Base-by-base conservation (phyloP, 163 green algal genomes). In the Scenedesmus sp. region DNA sequence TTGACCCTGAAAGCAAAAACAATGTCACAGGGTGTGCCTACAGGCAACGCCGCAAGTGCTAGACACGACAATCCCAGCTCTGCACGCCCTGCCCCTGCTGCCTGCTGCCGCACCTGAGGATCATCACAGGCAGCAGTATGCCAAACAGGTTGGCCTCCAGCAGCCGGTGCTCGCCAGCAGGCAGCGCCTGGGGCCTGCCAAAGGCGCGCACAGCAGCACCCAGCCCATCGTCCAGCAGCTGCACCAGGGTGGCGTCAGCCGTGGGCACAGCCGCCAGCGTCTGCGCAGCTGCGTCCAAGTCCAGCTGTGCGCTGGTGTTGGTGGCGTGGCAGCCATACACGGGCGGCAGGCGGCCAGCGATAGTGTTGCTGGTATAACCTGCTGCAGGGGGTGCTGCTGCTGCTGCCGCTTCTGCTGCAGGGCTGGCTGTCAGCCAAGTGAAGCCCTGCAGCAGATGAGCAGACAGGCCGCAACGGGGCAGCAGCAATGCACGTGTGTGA, bases 181-280 rank as follows among this genome's bases (percentile, higher is more conserved):
- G 66, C 1, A 16, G 66, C 16, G 66, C 4, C 3, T 6, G 16
- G n/a, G 66, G 3, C 18, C 66, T 76, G 66, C 66, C 66, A 56
- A 55, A 55, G 34, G 76, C 76, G 8, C 76, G 76, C 76, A 84
- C 34, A 55, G 76, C 76, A 23, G 26, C 3, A 4, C 76, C 76
- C 76, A 84, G 76, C 76, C 10, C 26, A 20, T 84, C 26, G n/a
- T 84, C 76, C 76, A 84, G 26, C n/a, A 84, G 76, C 76, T 76
- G 66, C 66, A 76, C 66, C 66, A 76, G 66, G 66, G 16, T 34
- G 16, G 66, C 66, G 66, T 76, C 66, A 76, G 66, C 66, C 9
- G 66, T 18, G 15, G 66, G 66, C 66, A 76, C 66, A 34, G 66
- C 66, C 4, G 66, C 66, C 66, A 76, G 66, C 66, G 66, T 76